These are phyloP conservation scores for Mixia osmundae DNA, from an alignment of 1,284 basidiomycete species.

Conservation along the genomic window DNA sequence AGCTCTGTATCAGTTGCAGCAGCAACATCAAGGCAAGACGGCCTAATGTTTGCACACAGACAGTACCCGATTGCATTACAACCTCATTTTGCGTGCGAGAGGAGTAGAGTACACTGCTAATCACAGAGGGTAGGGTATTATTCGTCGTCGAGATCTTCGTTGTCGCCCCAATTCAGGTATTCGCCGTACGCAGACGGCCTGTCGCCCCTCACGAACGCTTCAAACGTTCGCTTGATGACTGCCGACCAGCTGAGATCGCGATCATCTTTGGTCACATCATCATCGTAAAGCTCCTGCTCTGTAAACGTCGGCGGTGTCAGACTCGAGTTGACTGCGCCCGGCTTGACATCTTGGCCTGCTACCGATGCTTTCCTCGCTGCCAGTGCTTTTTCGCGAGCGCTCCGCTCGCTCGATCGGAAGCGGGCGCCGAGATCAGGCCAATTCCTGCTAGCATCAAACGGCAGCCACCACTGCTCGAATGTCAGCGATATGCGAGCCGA, in stretches of 20 bases:
- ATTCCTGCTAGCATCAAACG: constrained; percentile 65
- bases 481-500: not conserved
- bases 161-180: no score
- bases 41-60: no score
- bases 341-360: constrained; percentile 9
- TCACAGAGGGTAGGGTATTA: no score
- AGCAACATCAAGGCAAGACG: no score
- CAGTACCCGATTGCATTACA: no score
- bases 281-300: constrained; percentile 15
- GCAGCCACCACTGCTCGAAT: constrained; percentile 50
- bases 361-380: constrained; percentile 15
- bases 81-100: no score
- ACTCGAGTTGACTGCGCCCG: not conserved
- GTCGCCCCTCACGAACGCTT: constrained; percentile 64
- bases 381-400: constrained; percentile 26
- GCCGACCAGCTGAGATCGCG: constrained; percentile 71
- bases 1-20: no score
- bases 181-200: no score
- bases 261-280: constrained; percentile 23
- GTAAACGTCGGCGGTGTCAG: constrained; percentile 1
- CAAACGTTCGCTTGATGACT: constrained; percentile 74
- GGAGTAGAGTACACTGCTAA: no score
- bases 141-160: no score
- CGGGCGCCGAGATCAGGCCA: constrained; percentile 69
- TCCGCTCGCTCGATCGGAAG: constrained; percentile 47